A percentile compares a stretch with the other conserved stretches of the same genome.
These are phyloP conservation scores for Vigna mungo DNA, from an alignment of 306 rosid genomes.

Conservation along the genomic window DNA sequence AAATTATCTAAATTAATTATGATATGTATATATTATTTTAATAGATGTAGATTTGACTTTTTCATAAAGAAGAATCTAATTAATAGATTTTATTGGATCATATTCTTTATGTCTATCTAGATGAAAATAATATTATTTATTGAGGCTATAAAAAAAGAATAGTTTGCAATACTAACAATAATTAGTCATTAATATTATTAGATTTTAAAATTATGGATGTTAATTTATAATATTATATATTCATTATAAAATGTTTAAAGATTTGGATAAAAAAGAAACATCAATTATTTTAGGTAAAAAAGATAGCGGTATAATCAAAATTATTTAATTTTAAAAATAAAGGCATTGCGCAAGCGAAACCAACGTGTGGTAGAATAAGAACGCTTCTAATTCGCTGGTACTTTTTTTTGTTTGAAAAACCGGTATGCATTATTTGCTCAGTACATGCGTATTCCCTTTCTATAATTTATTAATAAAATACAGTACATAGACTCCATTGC, in stretches of 20 bases:
- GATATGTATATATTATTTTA: too few relatives aligned
- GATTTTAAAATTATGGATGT: too few relatives aligned
- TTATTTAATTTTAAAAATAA: background rate
- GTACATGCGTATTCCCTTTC: background rate
- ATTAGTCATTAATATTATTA: too few relatives aligned
- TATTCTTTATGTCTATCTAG: too few relatives aligned
- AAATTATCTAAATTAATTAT: too few relatives aligned
- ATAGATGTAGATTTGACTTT: too few relatives aligned
- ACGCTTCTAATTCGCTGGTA: background rate
- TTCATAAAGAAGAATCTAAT: too few relatives aligned
- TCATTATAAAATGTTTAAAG: background rate
- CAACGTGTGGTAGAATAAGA: too few relatives aligned
- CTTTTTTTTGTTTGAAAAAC: background rate
- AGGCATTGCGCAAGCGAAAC: background rate
- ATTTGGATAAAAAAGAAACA: background rate
- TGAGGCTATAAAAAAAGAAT: too few relatives aligned
- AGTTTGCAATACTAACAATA: too few relatives aligned
- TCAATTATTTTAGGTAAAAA: background rate
- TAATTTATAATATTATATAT: background rate
- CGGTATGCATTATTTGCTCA: background rate
- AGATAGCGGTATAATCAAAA: background rate
- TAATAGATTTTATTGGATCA: too few relatives aligned
- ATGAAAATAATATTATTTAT: too few relatives aligned
- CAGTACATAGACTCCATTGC: background rate
- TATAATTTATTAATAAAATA: background rate